Conservation (phyloP, 306 rosid species). For the Prosopis cineraria region DNA sequence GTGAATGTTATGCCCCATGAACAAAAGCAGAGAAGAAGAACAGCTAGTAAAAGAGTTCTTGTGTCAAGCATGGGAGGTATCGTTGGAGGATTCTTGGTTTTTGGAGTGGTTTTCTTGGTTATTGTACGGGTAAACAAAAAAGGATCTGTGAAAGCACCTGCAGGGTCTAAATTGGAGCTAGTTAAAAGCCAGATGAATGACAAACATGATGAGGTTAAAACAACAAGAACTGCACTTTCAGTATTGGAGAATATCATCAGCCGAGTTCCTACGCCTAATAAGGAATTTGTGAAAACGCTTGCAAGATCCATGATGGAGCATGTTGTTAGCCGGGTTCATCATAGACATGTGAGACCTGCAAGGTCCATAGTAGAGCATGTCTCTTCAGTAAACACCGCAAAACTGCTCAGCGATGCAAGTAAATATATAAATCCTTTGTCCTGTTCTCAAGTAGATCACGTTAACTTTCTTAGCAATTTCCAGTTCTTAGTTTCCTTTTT, state of each 20-base stretch:
- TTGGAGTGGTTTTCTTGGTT: constrained; percentile 62
- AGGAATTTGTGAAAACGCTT: constrained; percentile 35
- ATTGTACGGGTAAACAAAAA: constrained; percentile 41
- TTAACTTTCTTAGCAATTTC: neutral
- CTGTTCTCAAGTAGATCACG: neutral
- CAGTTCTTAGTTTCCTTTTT: neutral
- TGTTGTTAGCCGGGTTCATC: constrained; percentile 31
- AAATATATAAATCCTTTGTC: constrained; percentile 42
- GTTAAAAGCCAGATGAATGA: constrained; percentile 26
- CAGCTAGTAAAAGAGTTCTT: constrained; percentile 43
- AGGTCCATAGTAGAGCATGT: constrained; percentile 63
- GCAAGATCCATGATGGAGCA: constrained; percentile 44
- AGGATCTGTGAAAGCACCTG: constrained; percentile 38
- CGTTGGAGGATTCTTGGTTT: constrained; percentile 50
- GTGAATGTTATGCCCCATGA: constrained; percentile 55
- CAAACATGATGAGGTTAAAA: constrained; percentile 36
- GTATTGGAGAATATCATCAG: constrained; percentile 37
- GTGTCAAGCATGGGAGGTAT: constrained; percentile 60
- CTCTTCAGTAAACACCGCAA: constrained; percentile 68
- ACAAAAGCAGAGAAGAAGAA: constrained; percentile 38
- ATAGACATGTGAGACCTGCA: constrained; percentile 27
- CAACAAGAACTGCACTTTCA: constrained; percentile 37
- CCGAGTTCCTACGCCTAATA: constrained; percentile 38
- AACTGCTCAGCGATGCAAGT: constrained; percentile 93
- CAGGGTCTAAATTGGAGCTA: constrained; percentile 18